phyloP scores from a whole-genome alignment of 257 asterid species.

The Anisodus tanguticus region DNA sequence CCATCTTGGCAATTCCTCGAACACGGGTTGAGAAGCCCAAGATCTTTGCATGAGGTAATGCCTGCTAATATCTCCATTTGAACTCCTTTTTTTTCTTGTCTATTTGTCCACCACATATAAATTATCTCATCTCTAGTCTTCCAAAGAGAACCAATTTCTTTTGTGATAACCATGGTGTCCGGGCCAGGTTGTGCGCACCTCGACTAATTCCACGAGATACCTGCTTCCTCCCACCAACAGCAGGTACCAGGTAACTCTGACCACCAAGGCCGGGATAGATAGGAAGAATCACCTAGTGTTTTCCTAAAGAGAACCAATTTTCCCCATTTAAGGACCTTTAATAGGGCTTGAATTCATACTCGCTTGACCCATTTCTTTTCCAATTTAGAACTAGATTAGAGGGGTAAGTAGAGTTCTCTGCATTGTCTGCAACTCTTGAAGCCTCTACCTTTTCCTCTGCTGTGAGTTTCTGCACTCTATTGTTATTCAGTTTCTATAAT shows the following conservation, averaged over 20 bases:
- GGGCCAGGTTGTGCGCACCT: no score
- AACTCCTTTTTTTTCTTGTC: background rate
- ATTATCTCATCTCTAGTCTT: background rate
- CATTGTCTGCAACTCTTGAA: background rate
- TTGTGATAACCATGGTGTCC: no score
- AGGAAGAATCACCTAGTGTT: no score
- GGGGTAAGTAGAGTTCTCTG: background rate
- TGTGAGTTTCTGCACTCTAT: background rate
- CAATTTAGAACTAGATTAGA: background rate
- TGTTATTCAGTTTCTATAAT: background rate
- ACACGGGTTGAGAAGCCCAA: slow-evolving; percentile 68
- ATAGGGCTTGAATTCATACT: background rate
- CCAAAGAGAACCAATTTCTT: background rate
- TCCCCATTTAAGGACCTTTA: slow-evolving; percentile 4
- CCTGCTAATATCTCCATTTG: slow-evolving; percentile 22
- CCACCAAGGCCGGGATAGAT: no score
- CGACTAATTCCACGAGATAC: no score
- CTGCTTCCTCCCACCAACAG: no score
- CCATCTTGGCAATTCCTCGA: slow-evolving; percentile 84
- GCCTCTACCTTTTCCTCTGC: background rate
- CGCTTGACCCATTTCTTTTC: background rate
- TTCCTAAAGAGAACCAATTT: background rate
- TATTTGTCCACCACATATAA: background rate
- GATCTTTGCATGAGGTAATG: slow-evolving; percentile 59
- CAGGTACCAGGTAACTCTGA: no score